phyloP scores from a whole-genome alignment of 768 basidiomycete species.

The Hygrocybe coccinea region DNA sequence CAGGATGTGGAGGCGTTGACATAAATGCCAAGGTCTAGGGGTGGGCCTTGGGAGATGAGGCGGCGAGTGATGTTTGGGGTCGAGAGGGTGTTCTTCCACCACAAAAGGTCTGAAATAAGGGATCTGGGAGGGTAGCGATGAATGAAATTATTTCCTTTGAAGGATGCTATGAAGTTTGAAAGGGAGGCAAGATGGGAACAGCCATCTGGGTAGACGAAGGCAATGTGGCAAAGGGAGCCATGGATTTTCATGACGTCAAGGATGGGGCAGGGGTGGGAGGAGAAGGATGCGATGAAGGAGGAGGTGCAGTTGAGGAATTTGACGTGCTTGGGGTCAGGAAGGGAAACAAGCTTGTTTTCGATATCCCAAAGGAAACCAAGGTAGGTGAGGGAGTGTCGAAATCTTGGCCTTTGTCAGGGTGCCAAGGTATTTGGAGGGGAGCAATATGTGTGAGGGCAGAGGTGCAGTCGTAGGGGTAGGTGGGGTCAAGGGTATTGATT shows the following conservation, averaged over 20 bases:
- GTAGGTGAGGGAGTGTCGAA: constrained; percentile 21
- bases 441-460: constrained; percentile 10
- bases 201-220: constrained; percentile 17
- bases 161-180: constrained; percentile 23
- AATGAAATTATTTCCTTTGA: constrained; percentile 12
- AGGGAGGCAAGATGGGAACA: constrained; percentile 24
- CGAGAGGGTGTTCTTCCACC: constrained; percentile 26
- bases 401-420: constrained; percentile 16
- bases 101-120: constrained; percentile 24
- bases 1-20: constrained; percentile 10
- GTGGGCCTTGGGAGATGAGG: constrained; percentile 6
- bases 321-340: constrained; percentile 25
- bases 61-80: constrained; percentile 6
- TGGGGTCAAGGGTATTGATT: not conserved
- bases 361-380: constrained; percentile 31
- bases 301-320: constrained; percentile 17
- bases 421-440: constrained; percentile 23
- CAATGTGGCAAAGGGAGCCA: constrained; percentile 31
- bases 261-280: not conserved
- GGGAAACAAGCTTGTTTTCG: constrained; percentile 14
- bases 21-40: constrained; percentile 12
- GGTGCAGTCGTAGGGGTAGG: constrained; percentile 15
- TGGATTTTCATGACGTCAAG: constrained; percentile 19
- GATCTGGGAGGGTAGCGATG: constrained; percentile 17
- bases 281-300: constrained; percentile 7